Evolutionary conservation across 805 yeast species (phyloP), one percentile per base, ranked within the genome.

Genomic region (Barnettozyma sp.): DNA sequence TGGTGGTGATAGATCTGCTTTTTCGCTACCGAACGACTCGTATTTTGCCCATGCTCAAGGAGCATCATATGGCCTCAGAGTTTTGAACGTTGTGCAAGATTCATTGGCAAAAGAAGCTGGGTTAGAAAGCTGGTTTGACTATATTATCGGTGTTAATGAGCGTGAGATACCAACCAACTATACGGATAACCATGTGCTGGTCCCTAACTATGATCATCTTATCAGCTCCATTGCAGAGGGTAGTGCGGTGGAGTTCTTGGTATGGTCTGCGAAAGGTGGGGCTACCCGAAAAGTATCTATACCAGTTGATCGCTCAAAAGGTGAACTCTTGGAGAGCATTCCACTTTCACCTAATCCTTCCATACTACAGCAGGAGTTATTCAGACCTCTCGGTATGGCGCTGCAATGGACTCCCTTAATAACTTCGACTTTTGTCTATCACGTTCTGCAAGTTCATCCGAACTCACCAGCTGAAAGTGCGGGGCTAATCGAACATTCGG

Each of bases 181-280:
- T 40, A 54, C 56, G 24, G 59, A 59, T 18, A 53, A 60, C 27
- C 57, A 62, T 14, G 54, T 50, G 28, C 40, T 56, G 33, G 48
- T 58, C n/a, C 66, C 71, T 15, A 69, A 73, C 52, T 67, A 62
- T 44, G 63, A 65, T 29, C 44, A 62, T 40, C 56, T 74, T 28
- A 41, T 60, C 12, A 60, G 63, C 39, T 77, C 71, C 41, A 58
- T 75, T 13, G 40, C 49, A 22, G 62, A 65, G 20, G 59, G 64
- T 17, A 57, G 64, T 9, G 56, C 58, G 6, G 59, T 82, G 6
- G 59, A 65, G 8, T 62, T 88, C 28, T 76, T 71, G 33, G 76
- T 85, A 2, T 88, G 95, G 95, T 76, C 75, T 30, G 92, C 94
- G 2, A 87, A 87, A 59, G 97, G 97, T 16, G 87, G 87, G 2